These are phyloP conservation scores for Penicillium riverlandense DNA, from an alignment of 495 filamentous ascomycete genomes.

Conservation along the genomic window DNA sequence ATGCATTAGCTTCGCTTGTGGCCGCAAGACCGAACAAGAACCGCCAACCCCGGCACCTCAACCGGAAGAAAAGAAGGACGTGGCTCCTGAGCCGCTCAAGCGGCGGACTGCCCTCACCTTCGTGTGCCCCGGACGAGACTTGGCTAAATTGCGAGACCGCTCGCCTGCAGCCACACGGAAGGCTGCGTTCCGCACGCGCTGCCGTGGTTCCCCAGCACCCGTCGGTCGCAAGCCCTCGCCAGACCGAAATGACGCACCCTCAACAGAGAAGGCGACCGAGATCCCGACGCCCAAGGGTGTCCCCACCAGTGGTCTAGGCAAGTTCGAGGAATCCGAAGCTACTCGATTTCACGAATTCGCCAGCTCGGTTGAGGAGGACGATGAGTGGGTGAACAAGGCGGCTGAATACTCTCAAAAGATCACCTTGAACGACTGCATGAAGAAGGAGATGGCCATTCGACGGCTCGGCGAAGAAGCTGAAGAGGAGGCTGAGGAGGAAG, in stretches of 20 bases:
- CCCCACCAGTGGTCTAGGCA: slow-evolving; percentile 37
- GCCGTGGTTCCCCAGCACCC: slow-evolving; percentile 39
- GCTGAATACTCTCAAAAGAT: slow-evolving; percentile 57
- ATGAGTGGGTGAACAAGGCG: slow-evolving; percentile 76
- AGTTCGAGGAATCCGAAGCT: slow-evolving; percentile 58
- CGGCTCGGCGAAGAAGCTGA: slow-evolving; percentile 85
- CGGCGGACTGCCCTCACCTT: slow-evolving; percentile 54
- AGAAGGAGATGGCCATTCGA: slow-evolving; percentile 84
- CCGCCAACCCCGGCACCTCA: slow-evolving; percentile 5
- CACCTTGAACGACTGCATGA: slow-evolving; percentile 82
- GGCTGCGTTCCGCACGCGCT: slow-evolving; percentile 27
- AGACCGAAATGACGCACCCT: slow-evolving; percentile 7
- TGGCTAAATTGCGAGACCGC: slow-evolving; percentile 21
- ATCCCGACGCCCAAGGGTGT: slow-evolving; percentile 18
- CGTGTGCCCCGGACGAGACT: slow-evolving; percentile 47
- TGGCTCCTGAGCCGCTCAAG: slow-evolving; percentile 27
- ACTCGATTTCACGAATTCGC: slow-evolving; percentile 92
- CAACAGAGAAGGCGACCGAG: slow-evolving; percentile 3
- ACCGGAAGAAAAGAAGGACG: no score
- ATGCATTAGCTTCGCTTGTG: slow-evolving; percentile 91
- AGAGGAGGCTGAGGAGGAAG: slow-evolving; percentile 67
- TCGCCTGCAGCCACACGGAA: slow-evolving; percentile 16
- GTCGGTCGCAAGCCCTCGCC: slow-evolving; percentile 42
- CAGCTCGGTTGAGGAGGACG: slow-evolving; percentile 68
- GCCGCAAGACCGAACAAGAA: slow-evolving; percentile 26